These are phyloP conservation scores for Barnettozyma botsteinii DNA, from an alignment of 805 yeast species.

Conservation along the genomic window DNA sequence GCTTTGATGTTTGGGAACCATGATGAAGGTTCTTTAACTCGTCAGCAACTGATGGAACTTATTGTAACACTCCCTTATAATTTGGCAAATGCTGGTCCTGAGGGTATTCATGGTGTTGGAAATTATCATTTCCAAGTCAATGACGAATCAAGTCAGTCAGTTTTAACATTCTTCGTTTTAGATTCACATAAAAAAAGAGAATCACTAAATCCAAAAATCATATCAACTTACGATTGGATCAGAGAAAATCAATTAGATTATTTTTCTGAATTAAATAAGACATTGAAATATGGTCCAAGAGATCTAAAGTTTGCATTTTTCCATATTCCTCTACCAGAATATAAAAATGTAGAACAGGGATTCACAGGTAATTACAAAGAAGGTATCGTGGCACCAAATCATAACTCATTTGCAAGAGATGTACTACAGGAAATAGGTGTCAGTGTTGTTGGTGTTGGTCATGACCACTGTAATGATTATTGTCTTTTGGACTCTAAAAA, in stretches of 20 bases:
- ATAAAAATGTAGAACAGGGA: constrained; percentile 39
- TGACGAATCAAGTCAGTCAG: constrained; percentile 35
- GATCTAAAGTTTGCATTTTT: constrained; percentile 83
- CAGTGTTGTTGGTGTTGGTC: constrained; percentile 76
- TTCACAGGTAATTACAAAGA: constrained; percentile 65
- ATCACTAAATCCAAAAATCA: constrained; percentile 56
- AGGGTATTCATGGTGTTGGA: constrained; percentile 72
- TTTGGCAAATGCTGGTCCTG: constrained; percentile 56
- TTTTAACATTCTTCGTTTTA: constrained; percentile 62
- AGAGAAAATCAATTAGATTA: constrained; percentile 62
- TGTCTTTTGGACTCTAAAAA: constrained; percentile 56
- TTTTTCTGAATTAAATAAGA: constrained; percentile 35
- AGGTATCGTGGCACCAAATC: constrained; percentile 70
- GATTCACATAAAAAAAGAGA: constrained; percentile 87
- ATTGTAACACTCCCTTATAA: constrained; percentile 62
- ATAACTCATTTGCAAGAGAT: constrained; percentile 61
- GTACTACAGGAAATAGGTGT: constrained; percentile 64
- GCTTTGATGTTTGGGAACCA: constrained; percentile 90
- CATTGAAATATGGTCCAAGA: constrained; percentile 23
- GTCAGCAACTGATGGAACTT: constrained; percentile 56
- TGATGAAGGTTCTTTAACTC: constrained; percentile 71
- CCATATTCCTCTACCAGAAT: constrained; percentile 93
- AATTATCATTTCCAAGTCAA: constrained; percentile 60
- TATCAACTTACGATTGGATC: constrained; percentile 84
- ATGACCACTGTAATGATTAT: constrained; percentile 93